Evolutionary conservation across 1,139 yeast genomes (phyloP).

Genomic region (Oligophagozyma castellii): DNA sequence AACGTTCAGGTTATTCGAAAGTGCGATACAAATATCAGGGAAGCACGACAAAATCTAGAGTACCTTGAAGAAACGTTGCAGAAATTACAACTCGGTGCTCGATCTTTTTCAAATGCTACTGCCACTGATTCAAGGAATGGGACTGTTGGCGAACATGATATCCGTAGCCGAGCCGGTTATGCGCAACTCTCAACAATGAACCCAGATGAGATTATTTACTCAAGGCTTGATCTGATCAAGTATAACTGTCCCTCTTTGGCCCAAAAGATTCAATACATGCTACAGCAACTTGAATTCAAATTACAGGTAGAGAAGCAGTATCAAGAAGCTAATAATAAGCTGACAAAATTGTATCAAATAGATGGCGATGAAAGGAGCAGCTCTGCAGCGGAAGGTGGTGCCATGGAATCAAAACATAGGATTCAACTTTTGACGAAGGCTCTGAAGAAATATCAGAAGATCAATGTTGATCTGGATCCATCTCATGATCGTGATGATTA

Average conservation of each 20-base stretch:
- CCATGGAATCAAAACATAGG: constrained; percentile 71
- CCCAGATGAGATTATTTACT: constrained; percentile 25
- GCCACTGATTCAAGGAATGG: constrained; percentile 2
- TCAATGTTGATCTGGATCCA: constrained; percentile 46
- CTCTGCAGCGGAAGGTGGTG: constrained; percentile 81
- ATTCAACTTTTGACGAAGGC: constrained; percentile 75
- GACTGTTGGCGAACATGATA: constrained; percentile 2
- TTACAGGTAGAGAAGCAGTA: constrained; percentile 88
- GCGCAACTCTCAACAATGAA: constrained; percentile 20
- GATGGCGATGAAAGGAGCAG: constrained; percentile 85
- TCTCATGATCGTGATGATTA: constrained; percentile 32
- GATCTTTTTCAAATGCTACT: constrained; percentile 2
- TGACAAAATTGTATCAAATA: constrained; percentile 69
- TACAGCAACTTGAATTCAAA: constrained; percentile 86
- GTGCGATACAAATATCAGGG: constrained; percentile 82
- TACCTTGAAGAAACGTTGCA: constrained; percentile 68
- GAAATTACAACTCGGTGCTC: constrained; percentile 36
- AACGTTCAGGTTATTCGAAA: constrained; percentile 77
- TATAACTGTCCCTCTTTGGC: constrained; percentile 92
- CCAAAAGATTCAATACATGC: constrained; percentile 90
- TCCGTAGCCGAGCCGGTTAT: constrained; percentile 8
- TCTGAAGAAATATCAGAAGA: constrained; percentile 74
- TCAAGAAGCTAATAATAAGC: constrained; percentile 81
- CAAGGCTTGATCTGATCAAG: constrained; percentile 70
- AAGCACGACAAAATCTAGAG: constrained; percentile 81